Conservation (phyloP, 2,329 filamentous ascomycete genomes). For the Aspergillus pseudotamarii region DNA sequence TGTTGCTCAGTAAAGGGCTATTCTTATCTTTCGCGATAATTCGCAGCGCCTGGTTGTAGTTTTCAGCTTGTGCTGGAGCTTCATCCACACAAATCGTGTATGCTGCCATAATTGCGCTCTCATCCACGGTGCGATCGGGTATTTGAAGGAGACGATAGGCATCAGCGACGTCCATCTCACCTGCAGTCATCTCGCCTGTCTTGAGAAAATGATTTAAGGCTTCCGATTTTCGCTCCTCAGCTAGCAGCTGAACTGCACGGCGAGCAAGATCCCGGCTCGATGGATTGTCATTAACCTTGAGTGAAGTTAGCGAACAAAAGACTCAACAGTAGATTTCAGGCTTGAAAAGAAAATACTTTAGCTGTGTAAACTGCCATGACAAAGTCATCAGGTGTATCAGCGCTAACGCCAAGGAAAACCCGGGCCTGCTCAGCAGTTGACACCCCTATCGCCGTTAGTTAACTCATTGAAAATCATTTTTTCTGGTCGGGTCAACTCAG, state of each 20-base stretch:
- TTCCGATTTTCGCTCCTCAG: constrained; percentile 59
- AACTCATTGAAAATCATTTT: background rate
- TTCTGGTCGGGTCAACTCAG: background rate
- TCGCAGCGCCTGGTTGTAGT: constrained; percentile 50
- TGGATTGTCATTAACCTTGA: constrained; percentile 55
- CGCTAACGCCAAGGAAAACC: constrained; percentile 59
- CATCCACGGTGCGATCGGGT: constrained; percentile 53
- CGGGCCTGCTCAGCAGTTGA: constrained; percentile 67
- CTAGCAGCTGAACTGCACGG: constrained; percentile 62
- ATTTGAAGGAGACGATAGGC: constrained; percentile 57
- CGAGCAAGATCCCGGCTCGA: constrained; percentile 52
- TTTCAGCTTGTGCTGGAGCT: constrained; percentile 48
- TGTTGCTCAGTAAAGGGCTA: constrained; percentile 39
- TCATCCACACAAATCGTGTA: constrained; percentile 52
- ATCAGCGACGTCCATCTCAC: constrained; percentile 59
- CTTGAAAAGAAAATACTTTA: constrained; percentile 47
- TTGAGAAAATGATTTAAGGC: constrained; percentile 56
- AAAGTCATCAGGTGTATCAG: constrained; percentile 57
- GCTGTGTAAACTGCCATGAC: constrained; percentile 59
- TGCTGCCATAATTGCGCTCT: constrained; percentile 54
- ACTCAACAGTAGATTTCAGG: background rate
- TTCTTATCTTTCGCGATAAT: constrained; percentile 50
- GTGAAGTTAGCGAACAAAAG: constrained; percentile 7
- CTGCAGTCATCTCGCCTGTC: constrained; percentile 52
- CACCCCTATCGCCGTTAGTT: constrained; percentile 43